Evolutionary conservation across 495 filamentous ascomycete species (phyloP).

Genomic region (Clohesyomyces aquaticus): DNA sequence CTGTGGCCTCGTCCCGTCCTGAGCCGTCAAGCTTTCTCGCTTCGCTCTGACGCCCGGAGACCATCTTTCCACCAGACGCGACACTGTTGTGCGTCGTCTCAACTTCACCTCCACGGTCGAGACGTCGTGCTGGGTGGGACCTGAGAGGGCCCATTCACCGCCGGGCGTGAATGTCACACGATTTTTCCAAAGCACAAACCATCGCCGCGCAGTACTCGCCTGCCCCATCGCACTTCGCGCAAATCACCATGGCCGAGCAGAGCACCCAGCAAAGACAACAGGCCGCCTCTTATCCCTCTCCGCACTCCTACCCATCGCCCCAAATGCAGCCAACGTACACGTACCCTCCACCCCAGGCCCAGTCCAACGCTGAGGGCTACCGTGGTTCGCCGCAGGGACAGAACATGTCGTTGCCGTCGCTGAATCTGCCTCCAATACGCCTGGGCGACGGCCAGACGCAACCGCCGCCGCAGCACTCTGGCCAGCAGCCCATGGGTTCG

Average conservation of each 20-base stretch:
- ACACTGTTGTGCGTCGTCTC: slow-evolving; percentile 4
- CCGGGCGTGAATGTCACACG: slow-evolving; percentile 34
- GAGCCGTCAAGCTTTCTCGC: slow-evolving; percentile 34
- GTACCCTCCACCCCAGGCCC: slow-evolving; percentile 58
- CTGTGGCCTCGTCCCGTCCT: not conserved
- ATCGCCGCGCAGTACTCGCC: slow-evolving; percentile 18
- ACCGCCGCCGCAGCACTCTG: slow-evolving; percentile 38
- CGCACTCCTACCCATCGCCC: slow-evolving; percentile 61
- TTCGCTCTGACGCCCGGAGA: slow-evolving; percentile 19
- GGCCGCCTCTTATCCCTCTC: slow-evolving; percentile 59
- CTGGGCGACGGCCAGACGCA: slow-evolving; percentile 50
- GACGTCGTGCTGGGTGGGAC: slow-evolving; percentile 24
- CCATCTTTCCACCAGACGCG: slow-evolving; percentile 20
- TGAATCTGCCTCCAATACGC: slow-evolving; percentile 69
- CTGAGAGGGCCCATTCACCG: slow-evolving; percentile 19
- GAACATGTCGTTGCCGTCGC: slow-evolving; percentile 54
- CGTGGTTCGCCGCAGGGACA: slow-evolving; percentile 56
- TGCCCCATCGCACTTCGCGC: slow-evolving; percentile 17
- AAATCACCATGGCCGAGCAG: slow-evolving; percentile 32
- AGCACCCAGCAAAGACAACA: slow-evolving; percentile 33
- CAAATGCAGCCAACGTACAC: slow-evolving; percentile 58
- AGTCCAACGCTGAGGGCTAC: slow-evolving; percentile 52
- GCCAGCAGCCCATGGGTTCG: slow-evolving; percentile 46
- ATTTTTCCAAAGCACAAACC: slow-evolving; percentile 19
- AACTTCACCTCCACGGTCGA: slow-evolving; percentile 5